phyloP scores from a whole-genome alignment of 441 rosid genomes.

The Breynia disticha region DNA sequence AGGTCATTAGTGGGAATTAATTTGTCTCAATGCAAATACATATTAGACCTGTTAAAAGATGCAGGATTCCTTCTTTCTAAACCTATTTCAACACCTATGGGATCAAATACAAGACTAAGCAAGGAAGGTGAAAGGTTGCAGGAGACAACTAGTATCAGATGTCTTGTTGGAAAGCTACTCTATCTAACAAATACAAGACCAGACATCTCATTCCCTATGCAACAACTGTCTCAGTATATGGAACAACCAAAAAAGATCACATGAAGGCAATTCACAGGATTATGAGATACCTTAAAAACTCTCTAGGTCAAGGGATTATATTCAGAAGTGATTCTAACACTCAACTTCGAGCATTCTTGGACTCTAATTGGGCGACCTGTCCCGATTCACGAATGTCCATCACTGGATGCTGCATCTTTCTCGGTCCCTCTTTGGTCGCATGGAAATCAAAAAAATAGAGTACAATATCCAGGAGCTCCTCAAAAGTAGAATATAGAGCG shows the following conservation, averaged over 20 bases:
- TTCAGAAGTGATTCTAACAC: not conserved
- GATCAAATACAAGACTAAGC: too few species aligned
- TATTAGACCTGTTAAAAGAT: too few species aligned
- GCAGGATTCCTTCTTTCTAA: too few species aligned
- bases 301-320: not conserved
- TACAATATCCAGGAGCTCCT: not conserved
- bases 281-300: not conserved
- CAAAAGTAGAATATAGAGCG: slow-evolving; percentile 1
- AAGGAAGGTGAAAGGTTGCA: too few species aligned
- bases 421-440: not conserved
- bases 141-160: not conserved
- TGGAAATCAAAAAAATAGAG: slow-evolving; percentile 9
- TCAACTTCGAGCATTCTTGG: not conserved
- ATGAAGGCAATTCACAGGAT: not conserved
- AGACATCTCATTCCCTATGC: not conserved
- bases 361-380: not conserved
- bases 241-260: not conserved
- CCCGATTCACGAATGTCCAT: not conserved
- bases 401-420: not conserved
- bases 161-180: not conserved
- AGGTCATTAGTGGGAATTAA: too few species aligned
- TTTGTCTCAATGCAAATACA: too few species aligned
- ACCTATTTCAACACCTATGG: too few species aligned
- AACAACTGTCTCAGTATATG: not conserved
- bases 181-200: not conserved